A percentile compares a stretch with the other conserved stretches of the same genome.
These are phyloP conservation scores for Capsicum baccatum DNA, from an alignment of 257 asterid species.

Conservation along the genomic window DNA sequence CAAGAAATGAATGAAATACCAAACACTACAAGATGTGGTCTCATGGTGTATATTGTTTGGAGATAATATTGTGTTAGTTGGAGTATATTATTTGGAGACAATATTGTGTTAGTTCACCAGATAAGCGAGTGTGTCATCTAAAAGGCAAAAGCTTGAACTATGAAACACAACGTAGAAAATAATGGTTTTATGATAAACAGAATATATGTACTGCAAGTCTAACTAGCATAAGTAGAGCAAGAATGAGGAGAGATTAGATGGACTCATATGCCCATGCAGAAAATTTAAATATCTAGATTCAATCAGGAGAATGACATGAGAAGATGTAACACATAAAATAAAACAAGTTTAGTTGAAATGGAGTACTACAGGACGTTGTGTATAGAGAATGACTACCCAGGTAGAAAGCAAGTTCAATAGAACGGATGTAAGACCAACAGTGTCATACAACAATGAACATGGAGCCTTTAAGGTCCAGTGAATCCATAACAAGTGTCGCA, in stretches of 20 bases:
- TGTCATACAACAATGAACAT: neutral
- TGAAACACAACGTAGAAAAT: neutral
- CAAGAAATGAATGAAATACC: conserved; percentile 1
- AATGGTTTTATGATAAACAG: neutral
- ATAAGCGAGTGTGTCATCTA: neutral
- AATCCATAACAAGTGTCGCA: neutral
- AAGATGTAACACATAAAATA: neutral
- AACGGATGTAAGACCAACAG: conserved; percentile 8
- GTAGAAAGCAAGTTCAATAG: neutral
- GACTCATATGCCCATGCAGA: neutral
- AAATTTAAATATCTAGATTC: neutral
- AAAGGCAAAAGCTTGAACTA: neutral
- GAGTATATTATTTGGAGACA: neutral
- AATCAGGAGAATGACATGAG: neutral
- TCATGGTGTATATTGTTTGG: neutral
- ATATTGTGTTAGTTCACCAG: neutral
- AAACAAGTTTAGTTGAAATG: neutral
- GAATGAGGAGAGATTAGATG: conserved; percentile 12
- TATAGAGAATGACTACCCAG: neutral
- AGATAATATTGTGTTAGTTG: neutral
- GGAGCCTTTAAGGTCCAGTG: neutral
- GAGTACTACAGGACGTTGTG: neutral
- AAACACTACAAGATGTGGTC: neutral
- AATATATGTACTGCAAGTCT: neutral
- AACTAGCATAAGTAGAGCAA: conserved; percentile 27